phyloP scores from a whole-genome alignment of 2,329 filamentous ascomycete species.

The Verticillium alfalfae region DNA sequence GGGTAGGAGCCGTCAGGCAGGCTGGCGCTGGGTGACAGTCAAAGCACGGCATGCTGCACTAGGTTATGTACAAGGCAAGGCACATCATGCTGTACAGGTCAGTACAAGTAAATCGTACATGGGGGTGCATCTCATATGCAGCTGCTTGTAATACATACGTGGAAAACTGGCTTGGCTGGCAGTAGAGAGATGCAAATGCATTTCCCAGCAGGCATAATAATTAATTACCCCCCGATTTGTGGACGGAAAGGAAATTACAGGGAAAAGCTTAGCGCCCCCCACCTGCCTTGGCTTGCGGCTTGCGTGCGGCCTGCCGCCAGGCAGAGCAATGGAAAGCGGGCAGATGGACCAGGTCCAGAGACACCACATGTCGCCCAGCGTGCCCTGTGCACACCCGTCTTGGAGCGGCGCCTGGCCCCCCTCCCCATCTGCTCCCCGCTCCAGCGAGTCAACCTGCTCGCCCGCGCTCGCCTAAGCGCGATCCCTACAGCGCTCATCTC shows the following conservation, averaged over 20 bases:
- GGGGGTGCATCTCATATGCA: background rate
- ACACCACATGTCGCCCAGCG: background rate
- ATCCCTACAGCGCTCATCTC: conserved; percentile 10
- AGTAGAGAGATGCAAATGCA: background rate
- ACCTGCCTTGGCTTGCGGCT: background rate
- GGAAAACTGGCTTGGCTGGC: background rate
- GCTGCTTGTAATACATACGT: background rate
- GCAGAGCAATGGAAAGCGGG: background rate
- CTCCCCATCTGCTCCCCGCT: no score
- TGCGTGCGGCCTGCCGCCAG: background rate
- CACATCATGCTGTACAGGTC: background rate
- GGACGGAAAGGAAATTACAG: background rate
- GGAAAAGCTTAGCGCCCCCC: background rate
- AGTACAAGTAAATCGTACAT: background rate
- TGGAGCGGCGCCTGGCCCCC: background rate
- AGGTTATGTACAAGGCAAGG: background rate
- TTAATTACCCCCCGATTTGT: background rate
- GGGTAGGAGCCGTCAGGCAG: background rate
- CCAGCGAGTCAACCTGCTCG: background rate
- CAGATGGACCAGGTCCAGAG: background rate
- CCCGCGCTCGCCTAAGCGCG: background rate
- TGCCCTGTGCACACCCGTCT: conserved; percentile 1
- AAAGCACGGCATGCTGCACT: background rate
- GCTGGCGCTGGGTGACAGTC: no score
- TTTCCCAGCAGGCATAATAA: background rate